A percentile compares a stretch with the other conserved stretches of the same genome.
phyloP scores from a whole-genome alignment of 768 basidiomycete genomes.

The Cystoderma amianthinum region DNA sequence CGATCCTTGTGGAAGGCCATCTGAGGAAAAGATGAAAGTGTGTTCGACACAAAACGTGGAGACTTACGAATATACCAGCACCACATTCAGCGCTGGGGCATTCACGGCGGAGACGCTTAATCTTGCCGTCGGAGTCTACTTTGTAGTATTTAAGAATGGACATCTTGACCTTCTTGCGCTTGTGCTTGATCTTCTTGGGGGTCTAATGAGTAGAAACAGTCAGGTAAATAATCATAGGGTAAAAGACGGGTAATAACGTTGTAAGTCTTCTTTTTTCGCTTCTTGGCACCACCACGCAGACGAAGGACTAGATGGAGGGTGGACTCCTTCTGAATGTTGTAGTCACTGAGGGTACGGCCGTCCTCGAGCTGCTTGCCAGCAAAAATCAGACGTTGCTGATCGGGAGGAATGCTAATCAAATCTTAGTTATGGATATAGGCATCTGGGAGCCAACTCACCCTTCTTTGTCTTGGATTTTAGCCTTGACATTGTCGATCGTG shows the following conservation, averaged over 20 bases:
- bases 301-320: slow-evolving; percentile 97
- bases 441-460: slow-evolving; percentile 56
- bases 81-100: slow-evolving; percentile 83
- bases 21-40: slow-evolving; percentile 27
- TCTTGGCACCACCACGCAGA: slow-evolving; percentile 98
- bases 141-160: slow-evolving; percentile 99
- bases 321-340: slow-evolving; percentile 99
- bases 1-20: slow-evolving; percentile 99
- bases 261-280: slow-evolving; percentile 99
- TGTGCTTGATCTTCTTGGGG: slow-evolving; percentile 99
- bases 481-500: slow-evolving; percentile 97
- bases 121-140: slow-evolving; percentile 99
- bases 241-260: slow-evolving; percentile 49
- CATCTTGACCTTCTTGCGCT: slow-evolving; percentile 99
- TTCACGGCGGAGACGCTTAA: slow-evolving; percentile 97
- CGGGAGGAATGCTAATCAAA: slow-evolving; percentile 67
- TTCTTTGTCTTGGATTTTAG: slow-evolving; percentile 97
- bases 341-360: slow-evolving; percentile 91
- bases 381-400: slow-evolving; percentile 98
- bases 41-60: neutral
- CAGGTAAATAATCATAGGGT: neutral
- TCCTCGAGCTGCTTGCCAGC: slow-evolving; percentile 99
- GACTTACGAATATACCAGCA: slow-evolving; percentile 73
- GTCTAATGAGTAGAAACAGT: slow-evolving; percentile 39
- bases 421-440: too few relatives aligned